phyloP scores from a whole-genome alignment of 345 rosid genomes.

The Rhodamnia rubescens region DNA sequence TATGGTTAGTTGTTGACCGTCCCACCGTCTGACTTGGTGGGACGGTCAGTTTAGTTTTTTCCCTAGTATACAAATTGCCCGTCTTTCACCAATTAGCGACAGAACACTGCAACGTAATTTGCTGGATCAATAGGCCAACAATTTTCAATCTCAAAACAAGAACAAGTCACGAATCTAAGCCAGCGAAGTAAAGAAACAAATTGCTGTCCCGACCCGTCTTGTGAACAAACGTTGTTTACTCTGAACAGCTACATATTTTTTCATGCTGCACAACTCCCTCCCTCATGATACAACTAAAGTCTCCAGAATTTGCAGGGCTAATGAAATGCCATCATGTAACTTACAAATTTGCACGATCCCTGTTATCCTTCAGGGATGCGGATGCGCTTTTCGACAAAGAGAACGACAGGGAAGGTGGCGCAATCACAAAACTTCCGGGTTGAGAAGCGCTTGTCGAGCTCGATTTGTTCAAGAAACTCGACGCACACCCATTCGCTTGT shows the following conservation, averaged over 20 bases:
- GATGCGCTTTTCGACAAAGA: neutral
- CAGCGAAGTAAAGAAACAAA: neutral
- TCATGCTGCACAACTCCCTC: neutral
- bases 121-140: neutral
- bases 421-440: neutral
- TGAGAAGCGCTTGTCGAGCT: constrained; percentile 4
- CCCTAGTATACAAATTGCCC: too few species aligned
- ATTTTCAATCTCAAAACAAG: neutral
- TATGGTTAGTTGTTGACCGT: too few species aligned
- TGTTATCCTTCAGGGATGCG: neutral
- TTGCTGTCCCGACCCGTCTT: neutral
- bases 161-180: neutral
- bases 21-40: too few species aligned
- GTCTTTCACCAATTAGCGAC: too few species aligned
- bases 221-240: neutral
- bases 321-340: neutral
- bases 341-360: neutral
- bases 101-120: too few species aligned
- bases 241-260: neutral
- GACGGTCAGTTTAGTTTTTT: too few species aligned
- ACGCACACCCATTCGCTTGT: constrained; percentile 16
- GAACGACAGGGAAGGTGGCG: neutral
- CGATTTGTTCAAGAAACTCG: constrained; percentile 20
- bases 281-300: neutral
- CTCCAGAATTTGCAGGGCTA: neutral